Conservation (phyloP, 2,329 filamentous ascomycete genomes). For the Moelleriella libera region DNA sequence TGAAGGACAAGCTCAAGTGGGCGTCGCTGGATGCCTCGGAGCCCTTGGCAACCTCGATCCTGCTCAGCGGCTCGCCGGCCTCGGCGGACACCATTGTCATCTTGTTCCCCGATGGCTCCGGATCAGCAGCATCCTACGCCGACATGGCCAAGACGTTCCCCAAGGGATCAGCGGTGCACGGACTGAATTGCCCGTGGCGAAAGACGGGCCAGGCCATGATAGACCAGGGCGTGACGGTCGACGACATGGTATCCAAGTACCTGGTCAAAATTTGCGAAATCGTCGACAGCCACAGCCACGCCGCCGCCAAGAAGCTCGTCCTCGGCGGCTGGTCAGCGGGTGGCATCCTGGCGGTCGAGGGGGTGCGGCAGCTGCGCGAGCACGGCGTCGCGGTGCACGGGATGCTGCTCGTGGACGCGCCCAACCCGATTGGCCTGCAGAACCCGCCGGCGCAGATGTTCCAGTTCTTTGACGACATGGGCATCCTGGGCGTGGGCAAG, state of each 20-base stretch:
- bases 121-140: neutral
- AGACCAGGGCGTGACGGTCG: constrained; percentile 11
- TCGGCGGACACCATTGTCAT: neutral
- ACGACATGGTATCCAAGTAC: constrained; percentile 21
- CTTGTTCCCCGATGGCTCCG: constrained; percentile 1
- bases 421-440: constrained; percentile 53
- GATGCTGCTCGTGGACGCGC: constrained; percentile 52
- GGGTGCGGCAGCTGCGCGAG: constrained; percentile 43
- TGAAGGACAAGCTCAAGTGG: neutral
- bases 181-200: constrained; percentile 48
- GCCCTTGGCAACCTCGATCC: neutral
- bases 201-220: constrained; percentile 43
- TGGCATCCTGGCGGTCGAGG: constrained; percentile 57
- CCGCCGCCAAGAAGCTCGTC: neutral
- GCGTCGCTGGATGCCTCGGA: neutral
- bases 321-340: constrained; percentile 67
- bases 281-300: neutral
- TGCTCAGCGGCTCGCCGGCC: neutral
- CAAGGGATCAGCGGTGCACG: constrained; percentile 33
- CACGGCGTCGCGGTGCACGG: constrained; percentile 42
- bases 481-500: constrained; percentile 50
- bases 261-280: constrained; percentile 48
- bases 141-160: constrained; percentile 21
- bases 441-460: constrained; percentile 49
- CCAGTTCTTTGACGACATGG: constrained; percentile 59